Conservation (phyloP, 495 filamentous ascomycete genomes). For the Hypoxylon lenormandii region DNA sequence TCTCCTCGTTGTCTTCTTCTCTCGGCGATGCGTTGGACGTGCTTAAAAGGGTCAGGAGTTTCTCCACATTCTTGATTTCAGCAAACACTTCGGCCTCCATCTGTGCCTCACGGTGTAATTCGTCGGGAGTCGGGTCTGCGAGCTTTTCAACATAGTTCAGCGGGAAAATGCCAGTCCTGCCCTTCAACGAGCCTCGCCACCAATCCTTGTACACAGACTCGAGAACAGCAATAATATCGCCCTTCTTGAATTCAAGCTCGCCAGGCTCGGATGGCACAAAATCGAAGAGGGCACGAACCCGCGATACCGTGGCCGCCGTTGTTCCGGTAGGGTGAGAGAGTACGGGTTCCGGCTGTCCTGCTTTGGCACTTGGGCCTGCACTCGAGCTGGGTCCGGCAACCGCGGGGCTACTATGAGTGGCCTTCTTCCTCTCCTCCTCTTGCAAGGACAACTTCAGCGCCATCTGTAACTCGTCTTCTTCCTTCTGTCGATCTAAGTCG, state of each 20-base stretch:
- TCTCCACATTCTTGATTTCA: constrained; percentile 98
- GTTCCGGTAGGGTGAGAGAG: constrained; percentile 68
- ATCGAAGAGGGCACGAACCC: constrained; percentile 92
- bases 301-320: constrained; percentile 95
- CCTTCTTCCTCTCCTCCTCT: constrained; percentile 73
- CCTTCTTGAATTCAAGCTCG: constrained; percentile 94
- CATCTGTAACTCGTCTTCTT: constrained; percentile 98
- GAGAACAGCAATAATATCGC: constrained; percentile 95
- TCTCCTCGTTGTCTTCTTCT: constrained; percentile 90
- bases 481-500: constrained; percentile 88
- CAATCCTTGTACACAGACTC: constrained; percentile 99
- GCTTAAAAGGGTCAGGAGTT: constrained; percentile 90
- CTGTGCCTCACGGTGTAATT: constrained; percentile 92
- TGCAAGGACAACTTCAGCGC: constrained; percentile 90
- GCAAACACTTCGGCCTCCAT: constrained; percentile 98
- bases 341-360: constrained; percentile 49
- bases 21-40: constrained; percentile 90
- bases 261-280: constrained; percentile 93
- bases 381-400: constrained; percentile 52
- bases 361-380: constrained; percentile 40
- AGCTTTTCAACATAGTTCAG: constrained; percentile 99
- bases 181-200: constrained; percentile 96
- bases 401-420: constrained; percentile 37
- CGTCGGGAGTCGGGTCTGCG: constrained; percentile 90
- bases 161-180: constrained; percentile 96